These are phyloP conservation scores for Spiromastix sp. DNA, from an alignment of 2,329 filamentous ascomycete genomes.

Conservation along the genomic window DNA sequence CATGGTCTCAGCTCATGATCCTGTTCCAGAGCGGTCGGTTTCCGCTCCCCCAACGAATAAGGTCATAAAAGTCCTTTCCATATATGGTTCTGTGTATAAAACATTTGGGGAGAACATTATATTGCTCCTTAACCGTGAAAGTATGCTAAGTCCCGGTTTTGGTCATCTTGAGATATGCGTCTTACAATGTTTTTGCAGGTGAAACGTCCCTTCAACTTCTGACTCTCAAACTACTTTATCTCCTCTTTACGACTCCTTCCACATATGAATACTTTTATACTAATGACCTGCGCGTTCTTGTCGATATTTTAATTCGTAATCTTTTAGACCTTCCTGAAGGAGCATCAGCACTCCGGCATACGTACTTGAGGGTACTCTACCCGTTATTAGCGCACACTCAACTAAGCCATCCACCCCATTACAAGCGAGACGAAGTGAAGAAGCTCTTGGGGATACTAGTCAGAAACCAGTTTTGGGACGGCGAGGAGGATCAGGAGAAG, in stretches of 20 bases:
- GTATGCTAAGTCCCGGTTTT: slow-evolving; percentile 19
- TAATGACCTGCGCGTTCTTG: slow-evolving; percentile 85
- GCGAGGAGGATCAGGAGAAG: slow-evolving; percentile 29
- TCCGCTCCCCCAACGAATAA: slow-evolving; percentile 67
- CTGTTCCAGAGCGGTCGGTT: slow-evolving; percentile 24
- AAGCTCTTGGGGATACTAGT: slow-evolving; percentile 64
- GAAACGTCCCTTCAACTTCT: slow-evolving; percentile 89
- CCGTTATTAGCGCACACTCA: slow-evolving; percentile 88
- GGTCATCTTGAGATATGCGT: slow-evolving; percentile 10
- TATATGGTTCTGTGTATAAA: slow-evolving; percentile 70
- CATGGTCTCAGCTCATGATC: slow-evolving; percentile 64
- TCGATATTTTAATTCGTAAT: slow-evolving; percentile 94
- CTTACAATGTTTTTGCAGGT: slow-evolving; percentile 28
- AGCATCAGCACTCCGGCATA: slow-evolving; percentile 63
- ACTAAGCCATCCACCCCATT: slow-evolving; percentile 73
- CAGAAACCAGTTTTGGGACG: slow-evolving; percentile 58
- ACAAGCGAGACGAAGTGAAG: slow-evolving; percentile 79
- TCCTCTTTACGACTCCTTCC: slow-evolving; percentile 81
- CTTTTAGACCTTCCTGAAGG: slow-evolving; percentile 91
- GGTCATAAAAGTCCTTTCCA: slow-evolving; percentile 81
- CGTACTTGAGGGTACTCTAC: slow-evolving; percentile 85
- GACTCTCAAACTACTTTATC: slow-evolving; percentile 91
- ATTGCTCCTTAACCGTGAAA: slow-evolving; percentile 84
- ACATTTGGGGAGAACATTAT: slow-evolving; percentile 98
- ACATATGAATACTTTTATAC: slow-evolving; percentile 99